These are phyloP conservation scores for Karstenula rhodostoma DNA, from an alignment of 2,329 filamentous ascomycete species.

Conservation along the genomic window DNA sequence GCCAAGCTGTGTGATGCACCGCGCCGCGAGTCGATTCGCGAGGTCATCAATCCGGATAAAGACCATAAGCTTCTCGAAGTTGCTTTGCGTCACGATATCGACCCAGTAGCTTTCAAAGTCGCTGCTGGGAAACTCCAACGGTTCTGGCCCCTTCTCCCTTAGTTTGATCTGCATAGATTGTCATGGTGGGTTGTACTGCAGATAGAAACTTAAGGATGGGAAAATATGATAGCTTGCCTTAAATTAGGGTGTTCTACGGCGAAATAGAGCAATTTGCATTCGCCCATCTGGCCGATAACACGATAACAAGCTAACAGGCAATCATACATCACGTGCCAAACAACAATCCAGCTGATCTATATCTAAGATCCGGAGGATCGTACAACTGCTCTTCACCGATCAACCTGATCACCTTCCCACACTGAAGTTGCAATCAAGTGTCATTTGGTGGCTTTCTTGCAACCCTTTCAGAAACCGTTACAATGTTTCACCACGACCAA, in stretches of 20 bases:
- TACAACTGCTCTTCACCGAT: too few species aligned
- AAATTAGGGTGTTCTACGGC: not conserved
- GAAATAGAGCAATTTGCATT: not conserved
- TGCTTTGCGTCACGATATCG: not conserved
- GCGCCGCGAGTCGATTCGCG: not conserved
- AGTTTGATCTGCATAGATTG: not conserved
- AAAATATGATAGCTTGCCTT: not conserved
- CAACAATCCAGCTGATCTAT: too few species aligned
- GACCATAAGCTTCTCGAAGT: slow-evolving; percentile 4
- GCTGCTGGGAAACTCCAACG: not conserved
- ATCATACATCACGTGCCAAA: too few species aligned
- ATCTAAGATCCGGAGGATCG: too few species aligned
- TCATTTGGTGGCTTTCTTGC: not conserved
- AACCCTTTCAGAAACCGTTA: not conserved
- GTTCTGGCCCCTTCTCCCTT: slow-evolving; percentile 4
- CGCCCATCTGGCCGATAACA: not conserved
- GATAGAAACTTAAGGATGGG: not conserved
- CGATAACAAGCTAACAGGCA: too few species aligned
- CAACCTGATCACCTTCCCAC: not conserved
- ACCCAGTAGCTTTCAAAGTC: not conserved
- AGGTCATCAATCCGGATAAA: slow-evolving; percentile 1
- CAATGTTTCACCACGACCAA: not conserved
- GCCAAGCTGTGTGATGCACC: not conserved
- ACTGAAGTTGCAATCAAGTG: not conserved
- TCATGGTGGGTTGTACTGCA: not conserved